Evolutionary conservation across 2,329 filamentous ascomycete genomes (phyloP).

Genomic region (Drechslerella coelobrocha): DNA sequence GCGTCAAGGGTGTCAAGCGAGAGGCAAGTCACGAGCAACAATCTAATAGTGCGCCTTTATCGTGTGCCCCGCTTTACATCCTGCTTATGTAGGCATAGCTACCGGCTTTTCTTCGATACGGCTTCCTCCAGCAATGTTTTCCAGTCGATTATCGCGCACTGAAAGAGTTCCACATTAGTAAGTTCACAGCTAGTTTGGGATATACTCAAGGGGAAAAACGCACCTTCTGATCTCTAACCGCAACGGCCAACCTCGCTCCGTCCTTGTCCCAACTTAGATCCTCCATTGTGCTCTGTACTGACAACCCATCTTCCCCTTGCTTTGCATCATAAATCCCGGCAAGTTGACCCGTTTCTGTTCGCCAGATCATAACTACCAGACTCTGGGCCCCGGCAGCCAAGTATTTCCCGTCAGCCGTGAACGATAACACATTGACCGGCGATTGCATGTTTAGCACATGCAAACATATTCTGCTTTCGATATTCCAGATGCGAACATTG

Average conservation of each 20-base stretch:
- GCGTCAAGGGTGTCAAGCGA: too few relatives aligned
- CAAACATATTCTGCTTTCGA: slow-evolving; percentile 45
- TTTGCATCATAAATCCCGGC: slow-evolving; percentile 47
- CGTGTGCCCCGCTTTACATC: slow-evolving; percentile 9
- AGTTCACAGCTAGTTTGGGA: neutral
- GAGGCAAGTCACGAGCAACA: too few relatives aligned
- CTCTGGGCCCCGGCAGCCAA: slow-evolving; percentile 37
- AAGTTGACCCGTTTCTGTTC: slow-evolving; percentile 40
- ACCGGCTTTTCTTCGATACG: slow-evolving; percentile 33
- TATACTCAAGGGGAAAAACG: neutral
- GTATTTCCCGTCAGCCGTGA: slow-evolving; percentile 44
- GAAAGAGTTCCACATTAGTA: neutral
- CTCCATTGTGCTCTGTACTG: slow-evolving; percentile 40
- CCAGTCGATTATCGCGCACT: slow-evolving; percentile 48
- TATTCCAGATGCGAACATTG: slow-evolving; percentile 43
- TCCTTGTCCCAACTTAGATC: slow-evolving; percentile 47
- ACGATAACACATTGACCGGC: slow-evolving; percentile 31
- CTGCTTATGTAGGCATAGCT: slow-evolving; percentile 5
- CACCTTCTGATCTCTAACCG: slow-evolving; percentile 40
- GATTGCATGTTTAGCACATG: slow-evolving; percentile 48
- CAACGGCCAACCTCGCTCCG: slow-evolving; percentile 28
- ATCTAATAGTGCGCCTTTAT: too few relatives aligned
- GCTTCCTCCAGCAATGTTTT: slow-evolving; percentile 38
- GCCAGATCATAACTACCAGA: slow-evolving; percentile 47
- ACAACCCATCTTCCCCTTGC: slow-evolving; percentile 28